A percentile compares a stretch with the other conserved stretches of the same genome.
phyloP scores from a whole-genome alignment of 352 stramenopile species.

The Globisporangium cylindrosporum region DNA sequence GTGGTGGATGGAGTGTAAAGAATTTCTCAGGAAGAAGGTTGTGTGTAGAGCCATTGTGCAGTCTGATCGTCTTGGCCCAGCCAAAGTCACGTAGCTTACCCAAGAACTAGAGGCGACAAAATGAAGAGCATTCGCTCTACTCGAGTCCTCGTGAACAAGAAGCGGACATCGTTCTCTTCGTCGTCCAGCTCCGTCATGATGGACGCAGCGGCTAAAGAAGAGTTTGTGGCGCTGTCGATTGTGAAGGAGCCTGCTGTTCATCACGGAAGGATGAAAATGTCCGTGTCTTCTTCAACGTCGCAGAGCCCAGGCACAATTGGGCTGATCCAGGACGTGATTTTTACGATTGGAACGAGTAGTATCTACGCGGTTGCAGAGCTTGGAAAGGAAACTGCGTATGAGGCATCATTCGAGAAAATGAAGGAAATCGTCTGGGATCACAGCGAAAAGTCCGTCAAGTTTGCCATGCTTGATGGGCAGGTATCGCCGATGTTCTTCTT shows the following conservation, averaged over 20 bases:
- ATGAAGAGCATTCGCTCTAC: conserved; percentile 18
- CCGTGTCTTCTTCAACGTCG: not conserved
- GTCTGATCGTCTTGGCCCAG: not conserved
- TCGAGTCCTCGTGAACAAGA: conserved; percentile 10
- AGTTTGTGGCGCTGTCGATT: not conserved
- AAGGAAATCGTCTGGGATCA: conserved; percentile 73
- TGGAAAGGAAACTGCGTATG: conserved; percentile 39
- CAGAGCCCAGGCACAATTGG: conserved; percentile 1
- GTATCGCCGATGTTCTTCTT: conserved; percentile 45
- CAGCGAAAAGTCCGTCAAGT: conserved; percentile 52
- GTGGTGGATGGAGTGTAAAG: not conserved
- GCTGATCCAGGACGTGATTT: conserved; percentile 32
- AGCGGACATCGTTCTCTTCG: conserved; percentile 18
- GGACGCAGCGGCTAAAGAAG: conserved; percentile 3
- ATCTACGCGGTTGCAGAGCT: conserved; percentile 37
- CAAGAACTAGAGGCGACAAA: not conserved
- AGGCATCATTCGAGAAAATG: conserved; percentile 33
- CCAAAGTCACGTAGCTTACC: not conserved
- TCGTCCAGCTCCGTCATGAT: conserved; percentile 19
- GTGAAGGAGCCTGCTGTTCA: conserved; percentile 36
- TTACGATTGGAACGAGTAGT: conserved; percentile 36
- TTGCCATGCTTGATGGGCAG: conserved; percentile 33
- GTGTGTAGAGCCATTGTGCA: not conserved
- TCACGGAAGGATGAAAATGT: conserved; percentile 42
- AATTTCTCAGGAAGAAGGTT: conserved; percentile 2